Evolutionary conservation across 805 yeast species (phyloP).

Genomic region (Candida krabiensis): DNA sequence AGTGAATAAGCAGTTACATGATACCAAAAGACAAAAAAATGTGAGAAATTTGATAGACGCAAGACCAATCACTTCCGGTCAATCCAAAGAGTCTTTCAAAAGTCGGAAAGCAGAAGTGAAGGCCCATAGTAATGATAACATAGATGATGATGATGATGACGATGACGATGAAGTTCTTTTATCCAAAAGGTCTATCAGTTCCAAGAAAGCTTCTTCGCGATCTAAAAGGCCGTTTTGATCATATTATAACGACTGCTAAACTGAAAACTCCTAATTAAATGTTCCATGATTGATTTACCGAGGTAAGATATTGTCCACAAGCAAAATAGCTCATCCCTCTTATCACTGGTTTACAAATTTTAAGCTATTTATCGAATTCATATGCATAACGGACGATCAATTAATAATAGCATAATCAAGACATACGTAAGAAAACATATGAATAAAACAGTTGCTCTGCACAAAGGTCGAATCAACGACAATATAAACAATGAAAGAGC

Average conservation of each 20-base stretch:
- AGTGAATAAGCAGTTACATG: slow-evolving; percentile 4
- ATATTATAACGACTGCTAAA: too few species aligned
- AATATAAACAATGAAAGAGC: too few species aligned
- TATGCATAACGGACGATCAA: not conserved
- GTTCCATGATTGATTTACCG: too few species aligned
- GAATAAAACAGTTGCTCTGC: too few species aligned
- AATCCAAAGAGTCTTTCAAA: too few species aligned
- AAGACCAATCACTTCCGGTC: too few species aligned
- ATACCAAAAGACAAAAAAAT: not conserved
- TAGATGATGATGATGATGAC: slow-evolving; percentile 10
- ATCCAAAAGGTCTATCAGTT: slow-evolving; percentile 10
- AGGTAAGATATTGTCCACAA: too few species aligned
- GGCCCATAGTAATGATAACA: slow-evolving; percentile 1
- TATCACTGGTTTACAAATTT: too few species aligned
- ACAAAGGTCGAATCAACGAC: too few species aligned
- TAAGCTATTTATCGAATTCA: not conserved
- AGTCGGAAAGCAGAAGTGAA: not conserved
- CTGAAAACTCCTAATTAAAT: too few species aligned
- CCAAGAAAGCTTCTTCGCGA: slow-evolving; percentile 2
- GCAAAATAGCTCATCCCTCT: too few species aligned
- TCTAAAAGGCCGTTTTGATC: slow-evolving; percentile 26
- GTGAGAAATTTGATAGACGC: slow-evolving; percentile 1
- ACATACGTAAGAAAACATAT: slow-evolving; percentile 1
- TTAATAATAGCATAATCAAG: not conserved
- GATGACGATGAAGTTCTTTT: slow-evolving; percentile 26